Conservation (phyloP, 2,329 filamentous ascomycete species). For the Aspergillus unguis region DNA sequence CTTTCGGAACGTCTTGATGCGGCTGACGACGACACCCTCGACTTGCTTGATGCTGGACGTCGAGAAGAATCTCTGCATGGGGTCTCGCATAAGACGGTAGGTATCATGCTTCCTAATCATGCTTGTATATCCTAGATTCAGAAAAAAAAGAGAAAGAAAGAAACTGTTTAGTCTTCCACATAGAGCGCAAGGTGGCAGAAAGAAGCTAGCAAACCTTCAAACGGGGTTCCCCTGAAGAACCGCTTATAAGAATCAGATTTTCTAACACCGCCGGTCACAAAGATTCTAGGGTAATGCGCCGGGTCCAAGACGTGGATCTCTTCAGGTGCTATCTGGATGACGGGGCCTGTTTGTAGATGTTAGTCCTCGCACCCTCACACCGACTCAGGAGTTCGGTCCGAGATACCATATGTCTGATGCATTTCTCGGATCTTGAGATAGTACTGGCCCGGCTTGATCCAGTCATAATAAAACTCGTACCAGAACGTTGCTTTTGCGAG, state of each 20-base stretch:
- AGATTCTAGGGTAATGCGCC: not conserved
- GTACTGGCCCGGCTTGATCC: slow-evolving; percentile 13
- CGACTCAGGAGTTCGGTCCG: not conserved
- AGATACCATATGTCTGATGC: slow-evolving; percentile 8
- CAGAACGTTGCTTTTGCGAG: slow-evolving; percentile 14
- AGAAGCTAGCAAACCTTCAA: not conserved
- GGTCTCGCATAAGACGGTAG: not conserved
- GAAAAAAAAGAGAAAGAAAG: not conserved
- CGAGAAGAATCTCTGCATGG: not conserved
- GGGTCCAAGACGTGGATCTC: slow-evolving; percentile 37
- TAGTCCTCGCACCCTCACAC: not conserved
- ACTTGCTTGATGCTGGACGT: not conserved
- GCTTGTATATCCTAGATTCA: not conserved
- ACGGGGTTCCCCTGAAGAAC: not conserved
- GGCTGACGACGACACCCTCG: not conserved
- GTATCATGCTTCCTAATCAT: not conserved
- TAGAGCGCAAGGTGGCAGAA: too few relatives aligned
- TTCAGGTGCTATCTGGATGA: slow-evolving; percentile 36
- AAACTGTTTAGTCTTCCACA: not conserved
- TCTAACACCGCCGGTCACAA: not conserved
- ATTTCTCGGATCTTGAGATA: not conserved
- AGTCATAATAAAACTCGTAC: slow-evolving; percentile 25
- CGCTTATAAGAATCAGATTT: not conserved
- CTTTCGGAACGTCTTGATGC: not conserved
- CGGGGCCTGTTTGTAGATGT: slow-evolving; percentile 23